phyloP scores from a whole-genome alignment of 2,329 filamentous ascomycete species.

The Cadophora luteo-olivacea region DNA sequence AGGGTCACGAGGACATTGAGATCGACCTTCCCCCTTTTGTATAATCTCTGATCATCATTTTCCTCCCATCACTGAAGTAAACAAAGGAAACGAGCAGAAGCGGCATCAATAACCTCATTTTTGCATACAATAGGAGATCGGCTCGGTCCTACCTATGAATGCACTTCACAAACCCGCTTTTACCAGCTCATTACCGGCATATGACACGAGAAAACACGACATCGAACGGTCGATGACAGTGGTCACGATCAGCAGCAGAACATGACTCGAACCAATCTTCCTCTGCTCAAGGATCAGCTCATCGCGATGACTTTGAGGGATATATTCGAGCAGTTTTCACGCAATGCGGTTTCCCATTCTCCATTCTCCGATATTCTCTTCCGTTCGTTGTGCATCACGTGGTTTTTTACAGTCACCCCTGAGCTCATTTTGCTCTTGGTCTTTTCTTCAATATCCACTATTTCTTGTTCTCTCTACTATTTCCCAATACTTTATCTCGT shows the following conservation, averaged over 20 bases:
- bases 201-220: neutral
- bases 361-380: no score
- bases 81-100: neutral
- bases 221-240: neutral
- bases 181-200: neutral
- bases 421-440: no score
- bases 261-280: neutral
- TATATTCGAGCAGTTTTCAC: neutral
- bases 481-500: no score
- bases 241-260: neutral
- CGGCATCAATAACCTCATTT: neutral
- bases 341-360: neutral
- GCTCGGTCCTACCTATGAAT: neutral
- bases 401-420: no score
- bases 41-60: neutral
- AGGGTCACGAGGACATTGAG: conserved; percentile 6
- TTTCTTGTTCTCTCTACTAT: neutral
- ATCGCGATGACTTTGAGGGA: neutral
- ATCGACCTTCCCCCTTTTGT: neutral
- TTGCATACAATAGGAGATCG: neutral
- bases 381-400: no score
- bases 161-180: neutral
- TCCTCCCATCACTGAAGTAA: neutral
- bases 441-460: no score
- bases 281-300: neutral